Base-by-base conservation (phyloP, 1,284 basidiomycete genomes). In the Trichosporon sp. region DNA sequence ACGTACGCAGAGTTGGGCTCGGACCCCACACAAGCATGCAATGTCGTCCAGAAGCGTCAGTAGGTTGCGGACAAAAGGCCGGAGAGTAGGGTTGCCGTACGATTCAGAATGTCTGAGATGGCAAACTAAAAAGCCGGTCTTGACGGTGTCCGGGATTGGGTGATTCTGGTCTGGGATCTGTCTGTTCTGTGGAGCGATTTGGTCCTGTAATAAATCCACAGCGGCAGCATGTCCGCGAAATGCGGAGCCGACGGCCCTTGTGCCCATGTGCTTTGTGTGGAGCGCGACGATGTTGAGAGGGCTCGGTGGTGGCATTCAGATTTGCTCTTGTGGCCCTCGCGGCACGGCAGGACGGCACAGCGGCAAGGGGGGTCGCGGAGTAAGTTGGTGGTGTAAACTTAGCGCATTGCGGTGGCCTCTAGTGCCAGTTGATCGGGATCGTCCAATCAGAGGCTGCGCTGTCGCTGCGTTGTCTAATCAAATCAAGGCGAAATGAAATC, bases 391-490 rank as follows among this genome's bases (percentile, higher is more conserved):
- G 19, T 46, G 16, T 26, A 54, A 54, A 19, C 21, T 54, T 54
- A 54, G 51, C 21, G 51, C 48, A 51, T 21, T 19, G 48, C n/a
- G 48, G 48, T 19, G n/a, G 19, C n/a, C 31, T 32, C 56, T 61
- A 19, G 56, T 31, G 56, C 31, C n/a, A 37, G 59, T 63, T 35
- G 59, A 35, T 63, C 56, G 59, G 59, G 31, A 63, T 63, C 59
- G 31, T 2, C 59, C 59, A 63, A 63, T 63, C 59, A 63, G 31
- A 35, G 14, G 59, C 31, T 14, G 7, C 31, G 32, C 2, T 11
- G 59, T 8, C 6, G 59, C 32, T 35, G 59, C 32, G 59, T 63
- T 63, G 59, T 63, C 59, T 63, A 63, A 63, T 63, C 59, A 63
- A 63, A 63, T 63, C 59, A 63, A 63, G 31, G 32, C 31, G 56